A percentile compares a stretch with the other conserved stretches of the same genome.
These are phyloP conservation scores for Scedosporium boydii DNA, from an alignment of 2,329 filamentous ascomycete species.

Conservation along the genomic window DNA sequence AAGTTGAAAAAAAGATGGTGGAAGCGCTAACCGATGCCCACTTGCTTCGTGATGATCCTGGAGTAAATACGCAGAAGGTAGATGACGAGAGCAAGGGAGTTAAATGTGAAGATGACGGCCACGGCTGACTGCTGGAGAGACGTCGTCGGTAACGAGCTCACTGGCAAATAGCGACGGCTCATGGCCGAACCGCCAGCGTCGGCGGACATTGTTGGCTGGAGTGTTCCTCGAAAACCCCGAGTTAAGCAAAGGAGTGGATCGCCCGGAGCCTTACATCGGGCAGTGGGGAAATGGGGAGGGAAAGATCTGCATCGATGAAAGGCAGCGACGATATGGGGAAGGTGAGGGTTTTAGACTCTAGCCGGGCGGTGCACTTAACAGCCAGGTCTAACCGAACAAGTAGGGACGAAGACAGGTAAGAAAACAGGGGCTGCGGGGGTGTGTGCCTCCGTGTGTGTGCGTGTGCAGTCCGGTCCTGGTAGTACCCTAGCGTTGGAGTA, in stretches of 20 bases:
- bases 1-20: background rate
- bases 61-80: background rate
- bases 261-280: constrained; percentile 12
- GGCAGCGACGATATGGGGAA: background rate
- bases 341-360: background rate
- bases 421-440: too few species aligned
- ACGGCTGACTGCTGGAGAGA: background rate
- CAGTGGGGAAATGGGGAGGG: background rate
- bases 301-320: background rate
- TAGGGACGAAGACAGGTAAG: too few species aligned
- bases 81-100: background rate
- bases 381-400: too few species aligned
- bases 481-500: too few species aligned
- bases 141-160: constrained; percentile 20
- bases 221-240: background rate
- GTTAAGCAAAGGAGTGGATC: constrained; percentile 18
- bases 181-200: constrained; percentile 22
- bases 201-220: constrained; percentile 9
- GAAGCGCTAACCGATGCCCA: background rate
- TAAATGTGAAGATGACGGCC: background rate
- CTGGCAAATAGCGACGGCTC: constrained; percentile 32
- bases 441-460: too few species aligned
- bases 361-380: too few species aligned
- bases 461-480: too few species aligned
- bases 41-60: background rate